phyloP scores from a whole-genome alignment of 2,329 filamentous ascomycete species.

The Fusarium sarcochroum region DNA sequence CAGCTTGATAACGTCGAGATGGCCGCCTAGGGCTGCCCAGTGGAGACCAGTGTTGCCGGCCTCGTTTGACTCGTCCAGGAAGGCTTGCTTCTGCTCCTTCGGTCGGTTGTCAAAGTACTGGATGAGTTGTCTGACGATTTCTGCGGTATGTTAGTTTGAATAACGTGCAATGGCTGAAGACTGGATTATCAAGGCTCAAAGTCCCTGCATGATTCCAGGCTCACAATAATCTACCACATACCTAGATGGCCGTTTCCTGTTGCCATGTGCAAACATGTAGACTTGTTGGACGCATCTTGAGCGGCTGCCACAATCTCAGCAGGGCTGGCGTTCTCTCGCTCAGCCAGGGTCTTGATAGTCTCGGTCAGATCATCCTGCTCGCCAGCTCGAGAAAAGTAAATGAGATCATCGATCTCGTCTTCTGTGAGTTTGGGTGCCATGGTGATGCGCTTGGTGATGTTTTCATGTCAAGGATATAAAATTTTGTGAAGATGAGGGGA shows the following conservation, averaged over 20 bases:
- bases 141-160: constrained; percentile 49
- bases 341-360: constrained; percentile 70
- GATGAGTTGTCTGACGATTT: constrained; percentile 61
- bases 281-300: constrained; percentile 77
- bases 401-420: constrained; percentile 90
- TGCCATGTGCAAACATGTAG: constrained; percentile 91
- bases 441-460: constrained; percentile 33
- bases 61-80: constrained; percentile 79
- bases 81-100: constrained; percentile 61
- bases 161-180: fast-evolving
- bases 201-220: fast-evolving
- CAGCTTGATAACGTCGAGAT: constrained; percentile 82
- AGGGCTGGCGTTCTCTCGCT: constrained; percentile 70
- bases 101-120: constrained; percentile 58
- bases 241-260: constrained; percentile 89
- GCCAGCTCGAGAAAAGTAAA: constrained; percentile 87
- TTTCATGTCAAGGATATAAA: constrained; percentile 45
- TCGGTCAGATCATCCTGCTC: constrained; percentile 78
- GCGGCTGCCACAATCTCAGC: constrained; percentile 78
- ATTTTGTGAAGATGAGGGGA: constrained; percentile 57
- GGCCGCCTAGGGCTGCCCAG: constrained; percentile 93
- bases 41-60: constrained; percentile 93
- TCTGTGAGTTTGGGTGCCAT: constrained; percentile 73
- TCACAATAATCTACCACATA: constrained; percentile 56
- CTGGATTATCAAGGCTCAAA: no score